Evolutionary conservation across 192 early-diverging fungal species (phyloP).

Genomic region (Coemansia guatemalensis): DNA sequence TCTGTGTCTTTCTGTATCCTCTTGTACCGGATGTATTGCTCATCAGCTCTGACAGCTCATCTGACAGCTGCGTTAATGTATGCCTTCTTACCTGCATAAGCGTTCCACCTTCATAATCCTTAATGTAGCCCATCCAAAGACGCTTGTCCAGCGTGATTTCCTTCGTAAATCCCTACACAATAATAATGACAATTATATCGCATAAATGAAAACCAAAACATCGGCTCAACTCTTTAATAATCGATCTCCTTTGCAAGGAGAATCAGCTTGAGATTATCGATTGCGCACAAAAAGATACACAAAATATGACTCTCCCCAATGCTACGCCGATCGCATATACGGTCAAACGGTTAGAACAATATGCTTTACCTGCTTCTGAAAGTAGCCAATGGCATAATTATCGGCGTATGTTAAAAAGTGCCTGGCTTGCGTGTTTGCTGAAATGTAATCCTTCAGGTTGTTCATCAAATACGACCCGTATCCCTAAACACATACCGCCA

Average conservation of each 20-base stretch:
- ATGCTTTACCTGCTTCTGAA: constrained; percentile 81
- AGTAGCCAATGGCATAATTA: constrained; percentile 98
- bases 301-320: background rate
- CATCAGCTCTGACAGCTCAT: background rate
- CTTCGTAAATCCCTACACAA: constrained; percentile 83
- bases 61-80: background rate
- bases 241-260: no score
- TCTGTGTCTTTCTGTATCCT: background rate
- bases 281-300: no score
- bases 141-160: constrained; percentile 93
- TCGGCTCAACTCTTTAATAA: no score
- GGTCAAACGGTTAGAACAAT: background rate
- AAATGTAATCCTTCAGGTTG: constrained; percentile 93
- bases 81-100: constrained; percentile 71
- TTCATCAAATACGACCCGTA: constrained; percentile 97
- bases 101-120: constrained; percentile 99
- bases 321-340: background rate
- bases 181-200: background rate
- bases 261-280: no score
- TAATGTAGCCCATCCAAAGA: constrained; percentile 98
- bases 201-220: background rate
- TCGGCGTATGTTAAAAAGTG: constrained; percentile 98
- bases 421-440: constrained; percentile 64
- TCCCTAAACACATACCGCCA: constrained; percentile 58
- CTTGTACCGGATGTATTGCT: background rate